These are phyloP conservation scores for Phaeosphaeria sp. DNA, from an alignment of 2,329 filamentous ascomycete genomes.

Conservation along the genomic window DNA sequence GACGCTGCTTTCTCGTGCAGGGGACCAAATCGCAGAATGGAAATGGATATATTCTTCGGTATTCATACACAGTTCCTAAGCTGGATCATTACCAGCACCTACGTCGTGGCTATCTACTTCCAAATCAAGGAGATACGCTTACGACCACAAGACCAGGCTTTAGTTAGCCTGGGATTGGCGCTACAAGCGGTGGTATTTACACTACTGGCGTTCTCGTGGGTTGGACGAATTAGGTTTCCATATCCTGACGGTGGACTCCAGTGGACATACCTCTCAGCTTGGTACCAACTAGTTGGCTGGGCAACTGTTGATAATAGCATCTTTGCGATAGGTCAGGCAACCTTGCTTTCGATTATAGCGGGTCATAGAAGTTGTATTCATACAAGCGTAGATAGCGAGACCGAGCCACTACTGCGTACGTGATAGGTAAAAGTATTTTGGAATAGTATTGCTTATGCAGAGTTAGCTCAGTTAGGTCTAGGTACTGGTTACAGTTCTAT, in stretches of 20 bases:
- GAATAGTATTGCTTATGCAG: too few relatives aligned
- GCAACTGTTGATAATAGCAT: background rate
- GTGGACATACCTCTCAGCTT: background rate
- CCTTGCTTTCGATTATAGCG: background rate
- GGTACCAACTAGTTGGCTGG: background rate
- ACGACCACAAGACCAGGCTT: background rate
- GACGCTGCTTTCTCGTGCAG: background rate
- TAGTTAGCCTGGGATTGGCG: background rate
- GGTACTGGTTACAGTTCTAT: too few relatives aligned
- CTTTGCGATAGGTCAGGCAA: background rate
- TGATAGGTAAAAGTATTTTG: too few relatives aligned
- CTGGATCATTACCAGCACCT: slow-evolving; percentile 2
- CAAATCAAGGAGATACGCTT: background rate
- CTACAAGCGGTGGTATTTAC: background rate
- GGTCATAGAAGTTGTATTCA: background rate
- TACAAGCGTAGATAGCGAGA: background rate
- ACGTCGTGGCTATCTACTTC: background rate
- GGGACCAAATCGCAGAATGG: background rate
- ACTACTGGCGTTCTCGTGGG: background rate
- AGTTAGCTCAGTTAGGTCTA: too few relatives aligned
- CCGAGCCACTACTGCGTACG: background rate
- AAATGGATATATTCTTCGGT: slow-evolving; percentile 2
- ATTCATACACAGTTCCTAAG: slow-evolving; percentile 2
- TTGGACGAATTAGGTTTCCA: background rate
- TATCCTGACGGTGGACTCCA: background rate